Evolutionary conservation across 805 yeast genomes (phyloP), one percentile per base, ranked within the genome.

Genomic region (Schwanniomyces sp.): DNA sequence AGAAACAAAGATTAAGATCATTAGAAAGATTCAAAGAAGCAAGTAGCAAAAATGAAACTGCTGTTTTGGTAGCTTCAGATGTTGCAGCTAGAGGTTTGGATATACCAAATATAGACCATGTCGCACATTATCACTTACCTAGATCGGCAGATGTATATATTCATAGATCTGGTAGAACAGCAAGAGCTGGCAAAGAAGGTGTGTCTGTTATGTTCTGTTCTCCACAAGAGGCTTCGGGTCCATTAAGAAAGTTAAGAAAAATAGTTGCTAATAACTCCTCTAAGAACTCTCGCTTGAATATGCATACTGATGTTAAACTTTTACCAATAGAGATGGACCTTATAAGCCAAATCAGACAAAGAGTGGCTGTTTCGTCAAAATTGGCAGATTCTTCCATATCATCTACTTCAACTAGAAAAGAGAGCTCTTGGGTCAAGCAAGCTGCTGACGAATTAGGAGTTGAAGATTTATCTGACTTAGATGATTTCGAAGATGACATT

Each of bases 51-150:
- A 68, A 74, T 41, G 78, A 79, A 43, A 71, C 82, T 3, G 75
- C 88, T 0, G 91, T 91, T 2, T 73, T 94, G 46, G 80, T 94
- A 45, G 96, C 97, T 0, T 90, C 98, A 4, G 99, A 94, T 68
- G 98, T 94, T 40, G 99, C 99, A 2, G 99, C 99, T 4, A 82
- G 99, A 75, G 99, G 99, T 50, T 77, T 94, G 50, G 99, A 94
- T 75, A 90, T 94, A 46, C 86, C 96, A 2, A 80, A 79, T 41
- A 91, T 94, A 44, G 85, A 91, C 57, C 98, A 94, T 66, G 98
- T 94, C 42, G 88, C 92, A 17, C 99, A 94, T 66, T 94, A 92
- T 62, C 97, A 94, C 67, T 76, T 94, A 52, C 98, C 99, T 9
- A 78, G 98, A 52, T 78, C 95, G 12, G 97, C 97, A 0, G 99